Evolutionary conservation across 1,139 yeast species (phyloP), one percentile per base, ranked within the genome.

Genomic region (Meyerozyma athensensis): DNA sequence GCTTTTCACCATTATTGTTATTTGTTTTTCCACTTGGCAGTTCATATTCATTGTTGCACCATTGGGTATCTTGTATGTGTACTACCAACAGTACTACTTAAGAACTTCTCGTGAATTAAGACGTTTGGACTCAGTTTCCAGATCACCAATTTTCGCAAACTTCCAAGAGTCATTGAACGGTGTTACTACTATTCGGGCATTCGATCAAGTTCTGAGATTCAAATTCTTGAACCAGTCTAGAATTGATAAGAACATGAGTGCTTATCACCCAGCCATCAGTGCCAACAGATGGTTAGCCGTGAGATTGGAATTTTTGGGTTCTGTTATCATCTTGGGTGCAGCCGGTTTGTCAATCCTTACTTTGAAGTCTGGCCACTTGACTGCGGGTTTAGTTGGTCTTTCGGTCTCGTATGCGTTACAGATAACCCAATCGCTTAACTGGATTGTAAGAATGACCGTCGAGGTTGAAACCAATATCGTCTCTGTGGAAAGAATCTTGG

Each of bases 371-470:
- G 94, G 96, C 10, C 60, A 68, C 21, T 71, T 89, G 31, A 77
- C 90, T 17, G 89, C 97, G 13, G 97, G 97, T 63, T 66, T 85
- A 57, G 90, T 90, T 54, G 98, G 97, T 71, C 72, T 92, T 50
- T 85, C 96, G 18, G 86, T 92, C 47, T 84, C 95, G 34, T 92
- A 92, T 59, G 92, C 97, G 4, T 72, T 92, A 48, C 96, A 89
- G 61, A 76, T 89, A 43, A 92, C 97, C 0, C 97, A 90, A 62
- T 75, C 96, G 0, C 74, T 92, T 62, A 90, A 90, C 62, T 90
- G 97, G 97, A 87, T 90, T 61, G 97, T 92, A 24, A 76, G 97
- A 64, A 90, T 90, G 97, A 87, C 96, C 0, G 97, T 90, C 39
- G 97, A 90, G 53, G 96, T 92, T 37, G 98, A 92, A 58, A 87